Conservation (phyloP, 192 early-diverging fungal species). For the Linnemannia elongata region DNA sequence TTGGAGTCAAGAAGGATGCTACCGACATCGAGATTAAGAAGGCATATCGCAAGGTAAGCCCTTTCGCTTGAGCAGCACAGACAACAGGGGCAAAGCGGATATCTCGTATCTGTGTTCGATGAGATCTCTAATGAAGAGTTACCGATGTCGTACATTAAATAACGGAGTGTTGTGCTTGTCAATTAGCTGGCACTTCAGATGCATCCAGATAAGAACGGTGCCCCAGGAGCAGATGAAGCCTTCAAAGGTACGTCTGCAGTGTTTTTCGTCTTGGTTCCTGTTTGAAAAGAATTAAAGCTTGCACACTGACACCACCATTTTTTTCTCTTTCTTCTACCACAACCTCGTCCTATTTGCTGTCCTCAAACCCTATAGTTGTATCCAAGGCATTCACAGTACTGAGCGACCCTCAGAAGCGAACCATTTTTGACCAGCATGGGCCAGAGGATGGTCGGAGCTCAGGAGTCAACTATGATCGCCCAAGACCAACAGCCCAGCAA, state of each 20-base stretch:
- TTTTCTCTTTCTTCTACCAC: background rate
- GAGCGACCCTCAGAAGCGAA: constrained; percentile 87
- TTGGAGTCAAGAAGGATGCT: constrained; percentile 82
- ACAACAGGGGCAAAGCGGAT: background rate
- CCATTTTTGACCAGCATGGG: constrained; percentile 89
- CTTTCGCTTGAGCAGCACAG: background rate
- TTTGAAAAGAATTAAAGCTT: background rate
- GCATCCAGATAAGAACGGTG: constrained; percentile 97
- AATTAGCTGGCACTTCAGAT: constrained; percentile 87
- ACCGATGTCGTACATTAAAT: background rate
- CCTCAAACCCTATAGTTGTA: constrained; percentile 72
- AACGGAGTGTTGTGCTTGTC: too few relatives aligned
- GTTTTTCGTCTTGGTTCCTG: background rate
- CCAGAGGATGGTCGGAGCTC: constrained; percentile 72
- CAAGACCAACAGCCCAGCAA: constrained; percentile 26
- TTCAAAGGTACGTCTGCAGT: constrained; percentile 82
- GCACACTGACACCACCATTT: background rate
- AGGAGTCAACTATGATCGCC: constrained; percentile 51
- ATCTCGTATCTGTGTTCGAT: too few relatives aligned
- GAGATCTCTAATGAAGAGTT: too few relatives aligned
- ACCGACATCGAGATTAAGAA: constrained; percentile 90
- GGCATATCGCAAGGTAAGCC: constrained; percentile 89
- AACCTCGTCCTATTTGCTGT: too few relatives aligned
- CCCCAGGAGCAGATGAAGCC: constrained; percentile 95
- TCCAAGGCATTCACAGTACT: constrained; percentile 93